Conservation (phyloP, 306 rosid species). For the Castanea crenata region DNA sequence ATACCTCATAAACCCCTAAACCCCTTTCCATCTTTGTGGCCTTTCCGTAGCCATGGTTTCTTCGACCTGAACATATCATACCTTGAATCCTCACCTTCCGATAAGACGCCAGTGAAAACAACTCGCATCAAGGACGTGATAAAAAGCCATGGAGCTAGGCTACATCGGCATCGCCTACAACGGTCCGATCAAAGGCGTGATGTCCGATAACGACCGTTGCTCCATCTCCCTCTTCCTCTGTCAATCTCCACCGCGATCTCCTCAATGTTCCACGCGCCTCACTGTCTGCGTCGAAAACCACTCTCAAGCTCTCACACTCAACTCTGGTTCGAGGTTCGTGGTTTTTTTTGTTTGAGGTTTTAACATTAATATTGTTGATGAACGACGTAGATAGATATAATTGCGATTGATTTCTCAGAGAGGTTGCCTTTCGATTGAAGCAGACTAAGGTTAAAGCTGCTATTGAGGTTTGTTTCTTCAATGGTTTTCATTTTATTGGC, state of each 20-base stretch:
- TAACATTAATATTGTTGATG: neutral
- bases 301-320: constrained; percentile 52
- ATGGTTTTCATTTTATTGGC: neutral
- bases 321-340: constrained; percentile 73
- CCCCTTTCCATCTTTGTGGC: neutral
- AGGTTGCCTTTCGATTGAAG: constrained; percentile 75
- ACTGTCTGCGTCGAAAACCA: constrained; percentile 53
- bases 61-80: constrained; percentile 81
- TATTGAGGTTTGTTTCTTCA: constrained; percentile 44
- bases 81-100: constrained; percentile 32
- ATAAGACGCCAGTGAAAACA: constrained; percentile 29
- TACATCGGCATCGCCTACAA: constrained; percentile 84
- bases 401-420: constrained; percentile 67
- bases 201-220: constrained; percentile 88
- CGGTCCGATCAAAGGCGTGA: constrained; percentile 76
- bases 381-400: constrained; percentile 66
- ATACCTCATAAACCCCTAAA: constrained; percentile 1
- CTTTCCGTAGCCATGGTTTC: constrained; percentile 48
- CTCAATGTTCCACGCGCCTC: constrained; percentile 53
- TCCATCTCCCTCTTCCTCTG: constrained; percentile 56
- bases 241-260: constrained; percentile 66
- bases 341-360: neutral
- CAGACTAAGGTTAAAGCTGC: constrained; percentile 66
- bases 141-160: constrained; percentile 81
- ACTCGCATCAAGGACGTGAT: constrained; percentile 57